Evolutionary conservation across 495 filamentous ascomycete genomes (phyloP).

Genomic region (Tirmania nivea): DNA sequence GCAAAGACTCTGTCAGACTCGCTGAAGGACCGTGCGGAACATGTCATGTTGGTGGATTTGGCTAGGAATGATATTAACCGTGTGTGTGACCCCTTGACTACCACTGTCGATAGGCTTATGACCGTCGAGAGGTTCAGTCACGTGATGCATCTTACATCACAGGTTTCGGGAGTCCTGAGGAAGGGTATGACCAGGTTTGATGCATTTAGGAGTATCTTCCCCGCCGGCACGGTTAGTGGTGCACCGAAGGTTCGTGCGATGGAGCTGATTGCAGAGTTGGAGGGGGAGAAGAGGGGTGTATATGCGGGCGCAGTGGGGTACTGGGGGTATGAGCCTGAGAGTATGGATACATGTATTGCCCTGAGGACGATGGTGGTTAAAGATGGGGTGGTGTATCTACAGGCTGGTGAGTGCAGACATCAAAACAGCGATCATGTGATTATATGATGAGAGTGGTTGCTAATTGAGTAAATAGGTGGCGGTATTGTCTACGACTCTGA

Average conservation of each 20-base stretch:
- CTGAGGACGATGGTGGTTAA: constrained; percentile 90
- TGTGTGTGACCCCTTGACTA: constrained; percentile 75
- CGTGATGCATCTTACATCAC: constrained; percentile 88
- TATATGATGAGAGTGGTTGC: neutral
- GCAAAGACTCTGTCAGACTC: constrained; percentile 56
- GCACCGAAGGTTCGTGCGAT: constrained; percentile 92
- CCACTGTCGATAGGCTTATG: constrained; percentile 81
- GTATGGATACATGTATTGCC: constrained; percentile 98
- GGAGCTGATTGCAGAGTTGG: constrained; percentile 88
- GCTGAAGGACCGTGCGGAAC: constrained; percentile 87
- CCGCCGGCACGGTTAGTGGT: constrained; percentile 79
- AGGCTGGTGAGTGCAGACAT: constrained; percentile 36
- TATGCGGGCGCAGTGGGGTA: constrained; percentile 97
- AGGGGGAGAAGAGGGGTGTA: constrained; percentile 78
- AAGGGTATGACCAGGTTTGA: constrained; percentile 77
- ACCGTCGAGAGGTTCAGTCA: constrained; percentile 89
- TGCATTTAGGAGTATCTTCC: constrained; percentile 88
- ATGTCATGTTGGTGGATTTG: constrained; percentile 97
- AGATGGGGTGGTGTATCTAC: constrained; percentile 73
- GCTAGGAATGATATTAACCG: constrained; percentile 93
- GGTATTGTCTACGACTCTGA: constrained; percentile 95
- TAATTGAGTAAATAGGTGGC: constrained; percentile 32
- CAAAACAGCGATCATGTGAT: neutral
- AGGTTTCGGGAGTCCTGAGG: constrained; percentile 73
- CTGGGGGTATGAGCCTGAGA: constrained; percentile 61